These are phyloP conservation scores for Garcileccinum viscosum DNA, from an alignment of 1,284 basidiomycete species.

Conservation along the genomic window DNA sequence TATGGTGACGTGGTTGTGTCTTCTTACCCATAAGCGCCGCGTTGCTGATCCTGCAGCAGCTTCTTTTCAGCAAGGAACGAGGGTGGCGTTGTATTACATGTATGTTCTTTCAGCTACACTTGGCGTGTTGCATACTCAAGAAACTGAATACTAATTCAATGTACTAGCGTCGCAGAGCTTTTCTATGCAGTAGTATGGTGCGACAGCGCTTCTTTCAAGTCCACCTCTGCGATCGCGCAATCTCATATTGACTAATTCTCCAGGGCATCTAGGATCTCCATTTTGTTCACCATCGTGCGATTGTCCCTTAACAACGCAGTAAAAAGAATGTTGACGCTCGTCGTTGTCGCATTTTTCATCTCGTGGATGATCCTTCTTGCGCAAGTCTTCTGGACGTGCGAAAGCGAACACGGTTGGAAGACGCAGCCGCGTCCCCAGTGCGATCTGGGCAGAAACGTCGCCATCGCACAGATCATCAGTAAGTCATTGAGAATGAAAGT, in stretches of 20 bases:
- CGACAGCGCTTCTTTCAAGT: not conserved
- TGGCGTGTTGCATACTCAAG: not conserved
- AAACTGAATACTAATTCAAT: not conserved
- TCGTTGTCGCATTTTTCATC: not conserved
- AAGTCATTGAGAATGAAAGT: not conserved
- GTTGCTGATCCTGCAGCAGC: conserved; percentile 1
- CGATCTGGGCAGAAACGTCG: not conserved
- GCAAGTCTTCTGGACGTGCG: conserved; percentile 9
- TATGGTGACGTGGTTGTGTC: not conserved
- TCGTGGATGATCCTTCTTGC: conserved; percentile 8
- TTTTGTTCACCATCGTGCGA: conserved; percentile 11
- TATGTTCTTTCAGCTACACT: not conserved
- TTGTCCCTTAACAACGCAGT: not conserved
- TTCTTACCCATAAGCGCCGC: not conserved
- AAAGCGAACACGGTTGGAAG: conserved; percentile 11
- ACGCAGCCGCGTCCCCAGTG: not conserved
- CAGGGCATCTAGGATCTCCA: not conserved
- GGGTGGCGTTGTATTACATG: conserved; percentile 12
- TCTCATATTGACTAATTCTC: not conserved
- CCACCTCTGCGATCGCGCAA: not conserved
- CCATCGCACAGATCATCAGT: conserved; percentile 8
- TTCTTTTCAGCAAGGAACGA: not conserved
- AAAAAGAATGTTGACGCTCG: not conserved
- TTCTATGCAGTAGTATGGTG: conserved; percentile 10
- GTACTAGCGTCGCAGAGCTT: conserved; percentile 4